Evolutionary conservation across 495 filamentous ascomycete genomes (phyloP), one percentile per base, ranked within the genome.

Genomic region (Chaetomidium leptoderma): DNA sequence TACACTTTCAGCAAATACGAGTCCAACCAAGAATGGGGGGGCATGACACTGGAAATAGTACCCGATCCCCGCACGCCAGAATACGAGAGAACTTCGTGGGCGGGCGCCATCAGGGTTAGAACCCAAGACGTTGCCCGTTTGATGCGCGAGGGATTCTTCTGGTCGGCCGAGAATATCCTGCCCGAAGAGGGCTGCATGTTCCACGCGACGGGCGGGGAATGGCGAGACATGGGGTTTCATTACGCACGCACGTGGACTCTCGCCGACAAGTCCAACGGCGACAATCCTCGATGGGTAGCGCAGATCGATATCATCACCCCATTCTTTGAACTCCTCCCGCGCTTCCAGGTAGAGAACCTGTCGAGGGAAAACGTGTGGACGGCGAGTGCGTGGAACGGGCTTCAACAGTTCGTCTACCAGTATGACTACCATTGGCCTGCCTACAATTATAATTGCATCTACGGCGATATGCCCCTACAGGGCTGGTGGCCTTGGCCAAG

Each of bases 91-190:
- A 11, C 19, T 2, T 3, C 48, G 1, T 51, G 48, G 48, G 21
- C 14, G 6, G 48, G 21, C 30, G 1, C 7, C 5, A 10, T 51
- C 19, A 0, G 0, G 2, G 23, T 52, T 14, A 4, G 3, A 24
- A 40, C 21, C 35, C 1, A 17, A 17, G 49, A 52, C 24, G 23
- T 52, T 1, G 9, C 33, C 2, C 49, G 49, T 13, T 8, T 52
- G 33, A 52, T 52, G 49, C 49, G 49, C 21, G 49, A 52, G 33
- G 49, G 49, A 21, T 40, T 52, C 35, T 52, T 52, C 23, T 52
- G 49, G 49, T 52, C 33, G 23, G 23, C 24, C 49, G 49, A n/a
- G 3, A 29, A 52, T 23, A 17, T 52, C 23, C 3, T 52, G 35
- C 49, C 35, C 0, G 49, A 52, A 16, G 23, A 40, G 29, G 49